Evolutionary conservation across 305 asterid species (phyloP), one percentile per base, ranked within the genome.

Genomic region (Euphrasia arctica): DNA sequence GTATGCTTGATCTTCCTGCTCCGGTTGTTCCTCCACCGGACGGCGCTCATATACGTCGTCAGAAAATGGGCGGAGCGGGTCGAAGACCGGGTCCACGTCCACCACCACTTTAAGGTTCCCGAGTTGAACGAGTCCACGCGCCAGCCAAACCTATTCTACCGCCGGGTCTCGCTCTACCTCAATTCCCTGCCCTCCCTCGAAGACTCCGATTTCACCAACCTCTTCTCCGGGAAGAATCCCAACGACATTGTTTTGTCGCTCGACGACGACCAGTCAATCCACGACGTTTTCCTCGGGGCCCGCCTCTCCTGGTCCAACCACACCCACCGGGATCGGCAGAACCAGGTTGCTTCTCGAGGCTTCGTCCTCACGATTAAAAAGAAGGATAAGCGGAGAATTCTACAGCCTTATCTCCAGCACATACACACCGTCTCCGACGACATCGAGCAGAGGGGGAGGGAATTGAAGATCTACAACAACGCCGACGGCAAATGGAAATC

Each of bases 321-420:
- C 13, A 72, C 75, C 31, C 73, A 65, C 4, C 69, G 74, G 28
- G 65, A 60, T 28, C 18, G 49, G 18, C 59, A 54, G 62, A 71
- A 52, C 9, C 73, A 63, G 70, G 62, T 70, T 29, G 65, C 67
- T 43, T 58, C 65, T 5, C 65, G 79, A 58, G 68, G 78, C 63
- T 82, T 83, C 62, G 77, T 85, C 41, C n/a, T 87, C 66, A 78
- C 73, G 55, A 77, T 88, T 3, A 83, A 74, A 74, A 85, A 72
- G 51, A 83, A 74, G 65, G 93, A 88, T 52, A 88, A 82, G 69
- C 78, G 93, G 2, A 63, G 96, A n/a, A 78, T 84, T 62, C 77
- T 88, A n/a, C 78, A 74, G 7, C 90, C 96, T 13, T 88, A 88
- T 64, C 79, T 88, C 8, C 91, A 86, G 7, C 91, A 86, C 77